A percentile compares a stretch with the other conserved stretches of the same genome.
These are phyloP conservation scores for Moesziomyces aphidis DNA, from an alignment of 1,284 basidiomycete species.

Conservation along the genomic window DNA sequence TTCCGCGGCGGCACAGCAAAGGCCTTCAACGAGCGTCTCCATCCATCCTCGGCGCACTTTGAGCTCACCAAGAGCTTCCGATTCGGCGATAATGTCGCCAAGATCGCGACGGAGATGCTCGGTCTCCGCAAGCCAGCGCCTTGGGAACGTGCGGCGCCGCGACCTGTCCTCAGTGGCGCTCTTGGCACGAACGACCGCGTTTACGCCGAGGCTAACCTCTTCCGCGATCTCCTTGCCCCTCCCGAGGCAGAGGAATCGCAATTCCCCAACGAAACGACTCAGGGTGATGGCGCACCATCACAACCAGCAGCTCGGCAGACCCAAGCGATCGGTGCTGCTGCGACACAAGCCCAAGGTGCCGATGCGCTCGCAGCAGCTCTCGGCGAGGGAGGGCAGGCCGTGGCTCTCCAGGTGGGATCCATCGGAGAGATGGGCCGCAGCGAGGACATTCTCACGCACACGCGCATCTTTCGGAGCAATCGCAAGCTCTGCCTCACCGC, in stretches of 20 bases:
- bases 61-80: constrained; percentile 62
- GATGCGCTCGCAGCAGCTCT: neutral
- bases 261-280: neutral
- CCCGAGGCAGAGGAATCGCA: constrained; percentile 1
- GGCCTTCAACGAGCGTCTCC: constrained; percentile 58
- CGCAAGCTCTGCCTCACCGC: constrained; percentile 55
- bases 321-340: neutral
- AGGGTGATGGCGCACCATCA: neutral
- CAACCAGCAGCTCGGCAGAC: too few species aligned
- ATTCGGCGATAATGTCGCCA: constrained; percentile 56
- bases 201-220: constrained; percentile 36
- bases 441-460: constrained; percentile 37
- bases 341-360: neutral
- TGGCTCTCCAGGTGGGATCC: constrained; percentile 27
- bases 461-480: constrained; percentile 60
- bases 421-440: constrained; percentile 16
- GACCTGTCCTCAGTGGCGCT: constrained; percentile 40
- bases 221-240: constrained; percentile 11
- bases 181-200: constrained; percentile 40
- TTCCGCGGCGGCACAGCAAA: constrained; percentile 60
- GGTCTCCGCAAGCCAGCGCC: constrained; percentile 52
- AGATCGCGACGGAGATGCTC: constrained; percentile 52
- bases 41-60: constrained; percentile 51
- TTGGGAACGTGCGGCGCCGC: constrained; percentile 38
- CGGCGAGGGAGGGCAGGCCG: constrained; percentile 28